phyloP scores from a whole-genome alignment of 805 yeast species.

The Saccharomycopsis lassenensis region DNA sequence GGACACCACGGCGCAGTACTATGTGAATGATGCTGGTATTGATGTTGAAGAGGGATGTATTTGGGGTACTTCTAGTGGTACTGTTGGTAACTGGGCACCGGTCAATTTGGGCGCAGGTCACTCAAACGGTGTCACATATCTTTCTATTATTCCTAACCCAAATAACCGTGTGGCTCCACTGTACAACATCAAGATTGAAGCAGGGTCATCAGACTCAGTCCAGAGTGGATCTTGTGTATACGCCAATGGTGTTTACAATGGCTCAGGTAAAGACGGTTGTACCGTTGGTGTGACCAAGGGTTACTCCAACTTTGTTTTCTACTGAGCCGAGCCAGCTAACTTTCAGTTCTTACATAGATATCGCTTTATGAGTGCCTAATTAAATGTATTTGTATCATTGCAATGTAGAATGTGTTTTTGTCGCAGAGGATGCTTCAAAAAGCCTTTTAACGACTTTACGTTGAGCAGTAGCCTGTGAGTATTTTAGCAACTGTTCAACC shows the following conservation, averaged over 20 bases:
- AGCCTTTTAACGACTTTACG: too few species aligned
- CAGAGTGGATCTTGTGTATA: constrained; percentile 71
- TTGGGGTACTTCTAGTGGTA: constrained; percentile 78
- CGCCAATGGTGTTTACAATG: constrained; percentile 66
- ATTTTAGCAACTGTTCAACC: too few species aligned
- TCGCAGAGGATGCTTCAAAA: too few species aligned
- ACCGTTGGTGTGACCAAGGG: constrained; percentile 85
- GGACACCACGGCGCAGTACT: constrained; percentile 88
- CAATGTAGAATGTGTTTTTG: too few species aligned
- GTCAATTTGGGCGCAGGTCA: constrained; percentile 87
- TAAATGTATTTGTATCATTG: too few species aligned
- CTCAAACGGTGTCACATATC: constrained; percentile 62
- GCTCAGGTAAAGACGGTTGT: constrained; percentile 75
- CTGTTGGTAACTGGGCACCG: constrained; percentile 98
- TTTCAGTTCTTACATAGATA: too few species aligned
- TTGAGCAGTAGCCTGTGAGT: too few species aligned
- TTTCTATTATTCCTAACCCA: constrained; percentile 92
- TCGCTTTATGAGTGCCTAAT: too few species aligned
- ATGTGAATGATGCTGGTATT: constrained; percentile 95
- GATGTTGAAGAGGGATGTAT: constrained; percentile 81
- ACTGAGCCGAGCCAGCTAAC: too few species aligned
- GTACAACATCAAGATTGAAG: constrained; percentile 71
- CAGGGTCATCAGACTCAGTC: constrained; percentile 45
- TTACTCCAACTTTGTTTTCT: constrained; percentile 73
- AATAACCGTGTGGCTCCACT: constrained; percentile 63